phyloP scores from a whole-genome alignment of 1,284 basidiomycete genomes.

The Cryptococcus neoformans region DNA sequence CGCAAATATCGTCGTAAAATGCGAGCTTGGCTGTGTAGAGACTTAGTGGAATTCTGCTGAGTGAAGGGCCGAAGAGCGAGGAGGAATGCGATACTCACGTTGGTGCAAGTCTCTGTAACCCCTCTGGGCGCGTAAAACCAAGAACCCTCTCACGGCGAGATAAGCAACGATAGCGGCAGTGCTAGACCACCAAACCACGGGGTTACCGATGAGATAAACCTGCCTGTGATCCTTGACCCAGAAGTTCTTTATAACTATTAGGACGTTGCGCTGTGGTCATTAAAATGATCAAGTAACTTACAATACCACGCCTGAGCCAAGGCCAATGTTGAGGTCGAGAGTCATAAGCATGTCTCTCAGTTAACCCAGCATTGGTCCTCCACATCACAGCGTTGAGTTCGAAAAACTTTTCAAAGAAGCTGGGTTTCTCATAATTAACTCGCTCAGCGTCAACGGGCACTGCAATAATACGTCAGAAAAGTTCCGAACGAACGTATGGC shows the following conservation, averaged over 20 bases:
- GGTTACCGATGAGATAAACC: slow-evolving; percentile 94
- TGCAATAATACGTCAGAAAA: slow-evolving; percentile 40
- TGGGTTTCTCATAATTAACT: slow-evolving; percentile 83
- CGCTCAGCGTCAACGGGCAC: slow-evolving; percentile 68
- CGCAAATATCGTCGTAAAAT: slow-evolving; percentile 87
- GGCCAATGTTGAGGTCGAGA: slow-evolving; percentile 92
- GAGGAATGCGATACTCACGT: slow-evolving; percentile 57
- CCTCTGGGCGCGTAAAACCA: slow-evolving; percentile 84
- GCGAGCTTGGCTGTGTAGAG: slow-evolving; percentile 63
- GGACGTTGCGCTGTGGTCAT: neutral
- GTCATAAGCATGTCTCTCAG: slow-evolving; percentile 91
- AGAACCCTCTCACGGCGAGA: slow-evolving; percentile 63
- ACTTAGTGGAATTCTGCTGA: neutral
- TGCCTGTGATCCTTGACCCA: slow-evolving; percentile 97
- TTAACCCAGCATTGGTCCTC: slow-evolving; percentile 94
- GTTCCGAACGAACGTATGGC: slow-evolving; percentile 5
- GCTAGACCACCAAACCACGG: slow-evolving; percentile 86
- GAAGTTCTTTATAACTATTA: slow-evolving; percentile 64
- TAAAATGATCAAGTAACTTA: slow-evolving; percentile 51
- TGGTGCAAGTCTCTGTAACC: slow-evolving; percentile 88
- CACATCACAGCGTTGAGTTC: slow-evolving; percentile 97
- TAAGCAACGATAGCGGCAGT: slow-evolving; percentile 69
- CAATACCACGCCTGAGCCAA: slow-evolving; percentile 82
- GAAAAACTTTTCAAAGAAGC: slow-evolving; percentile 85
- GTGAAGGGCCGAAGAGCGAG: neutral